A percentile compares a stretch with the other conserved stretches of the same genome.
These are phyloP conservation scores for Geranium incanum DNA, from an alignment of 441 rosid genomes.

Conservation along the genomic window DNA sequence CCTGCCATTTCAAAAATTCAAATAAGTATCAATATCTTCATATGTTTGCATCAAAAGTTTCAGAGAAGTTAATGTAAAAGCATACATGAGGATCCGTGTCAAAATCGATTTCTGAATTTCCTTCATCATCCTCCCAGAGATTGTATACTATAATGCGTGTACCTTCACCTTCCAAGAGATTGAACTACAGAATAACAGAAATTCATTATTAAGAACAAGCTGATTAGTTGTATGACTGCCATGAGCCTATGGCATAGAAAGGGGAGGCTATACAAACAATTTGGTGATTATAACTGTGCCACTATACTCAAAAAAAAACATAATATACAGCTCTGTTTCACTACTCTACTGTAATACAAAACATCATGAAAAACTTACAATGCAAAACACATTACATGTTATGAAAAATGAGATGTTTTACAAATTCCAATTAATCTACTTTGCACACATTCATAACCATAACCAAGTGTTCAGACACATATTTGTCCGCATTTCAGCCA, in stretches of 20 bases:
- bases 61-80: not conserved
- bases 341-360: too few species aligned
- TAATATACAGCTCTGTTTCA: too few species aligned
- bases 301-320: not conserved
- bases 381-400: not conserved
- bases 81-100: conserved; percentile 52
- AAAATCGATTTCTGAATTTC: conserved; percentile 56
- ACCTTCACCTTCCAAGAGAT: conserved; percentile 38
- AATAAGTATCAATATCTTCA: not conserved
- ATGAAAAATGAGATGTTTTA: not conserved
- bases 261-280: not conserved
- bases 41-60: too few species aligned
- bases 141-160: conserved; percentile 58
- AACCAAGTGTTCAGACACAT: not conserved
- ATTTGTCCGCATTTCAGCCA: not conserved
- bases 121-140: conserved; percentile 74
- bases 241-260: not conserved
- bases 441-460: too few species aligned
- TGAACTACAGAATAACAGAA: conserved; percentile 33
- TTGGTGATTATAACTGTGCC: not conserved
- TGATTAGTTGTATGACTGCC: not conserved
- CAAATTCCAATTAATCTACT: not conserved
- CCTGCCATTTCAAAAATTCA: conserved; percentile 34
- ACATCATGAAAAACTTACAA: not conserved
- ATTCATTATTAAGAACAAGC: not conserved